Percentiles rank a stretch among this genome's conserved stretches.
These are phyloP conservation scores for Piper longum DNA, from an alignment of 164 flowering plant species.

Conservation along the genomic window DNA sequence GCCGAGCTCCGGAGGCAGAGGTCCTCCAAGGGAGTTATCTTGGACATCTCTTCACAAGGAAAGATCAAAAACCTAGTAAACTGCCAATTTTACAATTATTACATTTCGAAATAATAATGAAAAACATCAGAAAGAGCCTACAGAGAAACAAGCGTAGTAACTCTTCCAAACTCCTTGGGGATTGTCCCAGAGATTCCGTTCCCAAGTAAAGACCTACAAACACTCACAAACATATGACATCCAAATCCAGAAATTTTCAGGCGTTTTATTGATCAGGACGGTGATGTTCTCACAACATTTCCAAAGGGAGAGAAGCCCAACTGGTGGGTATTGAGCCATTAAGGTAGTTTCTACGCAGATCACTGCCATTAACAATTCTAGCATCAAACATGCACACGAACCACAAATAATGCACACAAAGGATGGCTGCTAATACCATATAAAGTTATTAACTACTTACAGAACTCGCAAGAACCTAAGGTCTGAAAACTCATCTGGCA, in stretches of 20 bases:
- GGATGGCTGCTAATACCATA: no score
- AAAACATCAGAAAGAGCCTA: neutral
- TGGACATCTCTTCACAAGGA: slow-evolving; percentile 10
- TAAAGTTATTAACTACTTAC: no score
- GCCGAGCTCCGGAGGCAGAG: slow-evolving; percentile 20
- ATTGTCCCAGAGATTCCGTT: slow-evolving; percentile 59
- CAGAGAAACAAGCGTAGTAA: slow-evolving; percentile 28
- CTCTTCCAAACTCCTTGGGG: slow-evolving; percentile 49
- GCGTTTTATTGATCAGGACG: neutral
- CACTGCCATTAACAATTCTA: slow-evolving; percentile 1
- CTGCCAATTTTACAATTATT: no score
- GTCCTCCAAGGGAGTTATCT: slow-evolving; percentile 17
- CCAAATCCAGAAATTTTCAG: neutral
- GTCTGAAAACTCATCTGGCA: no score
- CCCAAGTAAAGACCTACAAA: slow-evolving; percentile 39
- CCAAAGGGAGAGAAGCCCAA: slow-evolving; percentile 18
- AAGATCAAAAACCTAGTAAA: no score
- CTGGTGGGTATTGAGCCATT: slow-evolving; percentile 6
- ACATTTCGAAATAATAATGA: neutral
- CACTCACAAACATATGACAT: no score
- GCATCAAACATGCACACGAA: no score
- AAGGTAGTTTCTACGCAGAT: slow-evolving; percentile 5
- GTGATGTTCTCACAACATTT: slow-evolving; percentile 12
- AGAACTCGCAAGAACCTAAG: no score
- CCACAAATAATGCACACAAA: no score